Conservation (phyloP, 345 rosid species). For the Dipteronia dyeriana region DNA sequence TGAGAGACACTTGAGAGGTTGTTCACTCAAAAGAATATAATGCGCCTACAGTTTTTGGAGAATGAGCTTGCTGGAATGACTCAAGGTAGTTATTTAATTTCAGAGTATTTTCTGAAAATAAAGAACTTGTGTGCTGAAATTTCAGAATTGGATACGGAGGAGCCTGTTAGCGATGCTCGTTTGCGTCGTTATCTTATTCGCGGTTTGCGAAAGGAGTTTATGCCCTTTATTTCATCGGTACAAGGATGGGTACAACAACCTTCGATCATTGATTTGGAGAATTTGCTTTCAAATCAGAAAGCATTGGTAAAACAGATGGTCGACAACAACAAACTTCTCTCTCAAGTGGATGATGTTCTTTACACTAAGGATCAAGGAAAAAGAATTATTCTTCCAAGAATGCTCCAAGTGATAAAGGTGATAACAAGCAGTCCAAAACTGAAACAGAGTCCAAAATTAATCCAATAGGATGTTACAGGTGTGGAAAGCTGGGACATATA, state of each 20-base stretch:
- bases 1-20: slow-evolving; percentile 18
- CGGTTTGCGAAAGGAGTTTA: slow-evolving; percentile 11
- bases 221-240: slow-evolving; percentile 3
- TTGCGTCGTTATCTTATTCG: slow-evolving; percentile 11
- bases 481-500: slow-evolving; percentile 8
- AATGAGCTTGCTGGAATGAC: slow-evolving; percentile 10
- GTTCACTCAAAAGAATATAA: not conserved
- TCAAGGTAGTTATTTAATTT: slow-evolving; percentile 5
- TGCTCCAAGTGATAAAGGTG: no score
- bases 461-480: not conserved
- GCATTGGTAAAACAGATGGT: slow-evolving; percentile 14
- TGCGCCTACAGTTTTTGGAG: slow-evolving; percentile 3
- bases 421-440: not conserved
- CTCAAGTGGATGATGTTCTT: not conserved
- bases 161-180: slow-evolving; percentile 11
- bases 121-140: slow-evolving; percentile 18
- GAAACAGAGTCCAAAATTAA: no score
- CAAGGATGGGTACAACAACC: slow-evolving; percentile 21
- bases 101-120: no score
- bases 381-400: not conserved
- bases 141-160: slow-evolving; percentile 11
- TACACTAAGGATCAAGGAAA: not conserved
- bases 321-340: not conserved
- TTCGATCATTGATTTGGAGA: slow-evolving; percentile 12
- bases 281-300: slow-evolving; percentile 7